phyloP scores from a whole-genome alignment of 116 monocot genomes.

The Iris pallida region DNA sequence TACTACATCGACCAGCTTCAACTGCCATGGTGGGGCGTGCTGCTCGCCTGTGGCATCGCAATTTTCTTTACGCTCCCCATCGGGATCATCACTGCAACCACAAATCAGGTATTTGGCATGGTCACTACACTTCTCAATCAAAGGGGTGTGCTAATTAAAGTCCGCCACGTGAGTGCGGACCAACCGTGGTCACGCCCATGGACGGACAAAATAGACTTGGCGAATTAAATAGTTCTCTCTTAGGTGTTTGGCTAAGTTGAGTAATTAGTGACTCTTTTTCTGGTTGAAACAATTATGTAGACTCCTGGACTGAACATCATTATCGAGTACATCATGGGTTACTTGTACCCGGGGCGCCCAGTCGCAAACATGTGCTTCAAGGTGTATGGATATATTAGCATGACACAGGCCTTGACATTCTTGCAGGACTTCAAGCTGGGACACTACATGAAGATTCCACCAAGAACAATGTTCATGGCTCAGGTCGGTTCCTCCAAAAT shows the following conservation, averaged over 20 bases:
- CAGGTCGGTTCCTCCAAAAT: constrained; percentile 43
- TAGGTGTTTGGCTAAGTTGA: too few species aligned
- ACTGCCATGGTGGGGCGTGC: constrained; percentile 77
- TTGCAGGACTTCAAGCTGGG: constrained; percentile 73
- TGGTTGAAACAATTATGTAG: constrained; percentile 32
- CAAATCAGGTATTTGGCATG: constrained; percentile 42
- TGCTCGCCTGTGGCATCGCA: constrained; percentile 50
- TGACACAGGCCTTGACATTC: constrained; percentile 54
- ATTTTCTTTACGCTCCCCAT: constrained; percentile 60
- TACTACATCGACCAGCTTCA: constrained; percentile 67
- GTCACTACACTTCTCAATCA: too few species aligned
- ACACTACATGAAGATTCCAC: constrained; percentile 84
- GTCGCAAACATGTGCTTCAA: constrained; percentile 73
- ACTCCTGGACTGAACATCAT: constrained; percentile 59
- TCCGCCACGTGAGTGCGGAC: too few species aligned
- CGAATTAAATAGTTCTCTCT: too few species aligned
- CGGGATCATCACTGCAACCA: constrained; percentile 63
- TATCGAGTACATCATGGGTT: constrained; percentile 64
- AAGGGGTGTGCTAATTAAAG: too few species aligned
- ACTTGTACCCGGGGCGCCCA: constrained; percentile 60
- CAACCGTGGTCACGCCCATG: too few species aligned
- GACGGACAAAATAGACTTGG: too few species aligned
- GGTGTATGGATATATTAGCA: constrained; percentile 63
- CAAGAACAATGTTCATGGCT: constrained; percentile 67
- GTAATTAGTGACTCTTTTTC: too few species aligned